Evolutionary conservation across 306 rosid genomes (phyloP), one percentile per base, ranked within the genome.

Genomic region (Oxytropis ochrocephala): DNA sequence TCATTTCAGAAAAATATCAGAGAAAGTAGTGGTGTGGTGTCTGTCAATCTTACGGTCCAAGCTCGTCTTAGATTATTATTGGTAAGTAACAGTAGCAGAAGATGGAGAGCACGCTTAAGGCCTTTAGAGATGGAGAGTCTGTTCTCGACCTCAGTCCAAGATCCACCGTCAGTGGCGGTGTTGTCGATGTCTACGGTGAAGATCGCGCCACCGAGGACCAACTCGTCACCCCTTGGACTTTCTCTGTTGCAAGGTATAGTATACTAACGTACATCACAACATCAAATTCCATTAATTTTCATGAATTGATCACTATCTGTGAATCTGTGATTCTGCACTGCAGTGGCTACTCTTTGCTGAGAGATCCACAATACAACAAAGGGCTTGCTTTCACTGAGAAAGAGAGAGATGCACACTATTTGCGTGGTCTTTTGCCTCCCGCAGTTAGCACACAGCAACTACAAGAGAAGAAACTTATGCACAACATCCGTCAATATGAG

Each of bases 401-500:
- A 64, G 99, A 94, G 88, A 94, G 99, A 69, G 99, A 91, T 81
- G 82, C 95, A 12, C 99, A 94, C 79, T 91, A 91, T 81, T 74
- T 91, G 92, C 92, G 99, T 7, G 99, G 99, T 0, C 99, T 94
- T 69, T 70, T 94, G 12, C 99, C 99, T 66, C 99, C 99, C 1
- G 61, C 83, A 7, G 67, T 85, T 65, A 24, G 47, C 58, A 3
- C 86, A 53, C 99, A 94, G 78, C 79, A 82, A 67, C 96, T 52
- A 4, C 83, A 93, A 97, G 99, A 74, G 83, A 87, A 85, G 85
- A 94, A 85, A 74, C 56, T 85, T 72, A 80, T 94, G 89, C 44
- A 80, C 55, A 61, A 11, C 57, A 83, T 94, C 78, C 75, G 99
- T 48, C 85, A 94, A 46, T 91, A 91, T 76, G 43, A 94, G 79